phyloP scores from a whole-genome alignment of 257 asterid genomes.

The Gentiana dahurica region DNA sequence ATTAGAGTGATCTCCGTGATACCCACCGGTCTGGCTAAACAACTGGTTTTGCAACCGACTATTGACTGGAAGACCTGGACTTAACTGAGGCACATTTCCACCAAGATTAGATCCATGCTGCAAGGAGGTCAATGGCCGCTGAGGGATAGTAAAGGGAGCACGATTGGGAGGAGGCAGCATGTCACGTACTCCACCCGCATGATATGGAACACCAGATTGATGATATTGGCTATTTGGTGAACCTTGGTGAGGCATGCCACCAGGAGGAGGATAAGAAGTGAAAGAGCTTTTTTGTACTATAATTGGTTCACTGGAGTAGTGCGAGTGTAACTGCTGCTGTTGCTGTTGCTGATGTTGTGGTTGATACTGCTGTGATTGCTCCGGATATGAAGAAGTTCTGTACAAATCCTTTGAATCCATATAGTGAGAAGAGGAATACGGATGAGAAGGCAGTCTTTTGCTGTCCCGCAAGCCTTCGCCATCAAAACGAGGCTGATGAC shows the following conservation, averaged over 20 bases:
- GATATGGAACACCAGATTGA: slow-evolving; percentile 33
- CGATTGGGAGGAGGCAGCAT: slow-evolving; percentile 43
- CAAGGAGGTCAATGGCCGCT: slow-evolving; percentile 35
- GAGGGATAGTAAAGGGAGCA: slow-evolving; percentile 48
- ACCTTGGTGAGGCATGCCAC: slow-evolving; percentile 63
- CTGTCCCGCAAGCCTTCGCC: slow-evolving; percentile 40
- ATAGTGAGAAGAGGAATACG: slow-evolving; percentile 33
- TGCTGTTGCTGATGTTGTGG: slow-evolving; percentile 38
- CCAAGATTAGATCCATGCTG: slow-evolving; percentile 50
- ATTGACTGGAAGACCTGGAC: slow-evolving; percentile 47
- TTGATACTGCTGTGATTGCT: slow-evolving; percentile 53
- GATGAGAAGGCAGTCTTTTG: slow-evolving; percentile 59
- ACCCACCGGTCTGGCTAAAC: slow-evolving; percentile 32
- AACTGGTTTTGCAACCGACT: slow-evolving; percentile 58
- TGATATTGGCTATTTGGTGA: slow-evolving; percentile 44
- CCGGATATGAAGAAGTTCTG: slow-evolving; percentile 87
- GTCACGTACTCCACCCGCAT: slow-evolving; percentile 28
- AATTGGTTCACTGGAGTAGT: slow-evolving; percentile 61
- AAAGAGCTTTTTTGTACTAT: slow-evolving; percentile 54
- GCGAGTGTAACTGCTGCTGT: slow-evolving; percentile 43
- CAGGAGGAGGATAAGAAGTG: slow-evolving; percentile 69
- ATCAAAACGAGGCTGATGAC: slow-evolving; percentile 41
- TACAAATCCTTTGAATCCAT: slow-evolving; percentile 44
- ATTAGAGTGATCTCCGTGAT: slow-evolving; percentile 48
- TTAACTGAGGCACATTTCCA: slow-evolving; percentile 67